Conservation (phyloP, 2,329 filamentous ascomycete genomes). For the Acrodontium crateriforme region DNA sequence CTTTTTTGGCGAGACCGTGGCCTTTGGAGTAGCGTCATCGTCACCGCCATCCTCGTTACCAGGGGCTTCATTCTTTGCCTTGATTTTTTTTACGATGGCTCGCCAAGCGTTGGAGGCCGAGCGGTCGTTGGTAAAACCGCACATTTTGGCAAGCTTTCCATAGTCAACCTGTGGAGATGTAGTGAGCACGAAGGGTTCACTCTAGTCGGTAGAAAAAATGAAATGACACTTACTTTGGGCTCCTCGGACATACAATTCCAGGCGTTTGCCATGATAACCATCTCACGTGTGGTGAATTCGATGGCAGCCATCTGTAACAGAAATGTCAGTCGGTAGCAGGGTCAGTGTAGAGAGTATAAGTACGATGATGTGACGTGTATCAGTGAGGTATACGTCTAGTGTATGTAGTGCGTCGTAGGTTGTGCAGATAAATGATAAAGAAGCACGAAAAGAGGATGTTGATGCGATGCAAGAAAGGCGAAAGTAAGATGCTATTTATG, state of each 20-base stretch:
- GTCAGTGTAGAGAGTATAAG: neutral
- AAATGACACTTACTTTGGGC: slow-evolving; percentile 9
- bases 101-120: slow-evolving; percentile 21
- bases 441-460: no score
- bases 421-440: no score
- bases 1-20: slow-evolving; percentile 12
- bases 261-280: slow-evolving; percentile 9
- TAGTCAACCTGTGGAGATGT: slow-evolving; percentile 11
- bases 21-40: slow-evolving; percentile 6
- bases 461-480: no score
- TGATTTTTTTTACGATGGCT: slow-evolving; percentile 21
- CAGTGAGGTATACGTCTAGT: no score
- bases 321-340: neutral
- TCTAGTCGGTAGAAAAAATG: neutral
- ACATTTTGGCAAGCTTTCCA: slow-evolving; percentile 12
- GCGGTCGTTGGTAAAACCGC: slow-evolving; percentile 13
- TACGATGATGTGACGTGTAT: neutral
- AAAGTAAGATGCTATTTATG: no score
- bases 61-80: slow-evolving; percentile 4
- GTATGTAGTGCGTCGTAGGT: no score
- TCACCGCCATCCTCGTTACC: slow-evolving; percentile 1
- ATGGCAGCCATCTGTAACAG: slow-evolving; percentile 2
- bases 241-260: slow-evolving; percentile 11
- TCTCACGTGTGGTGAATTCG: slow-evolving; percentile 11
- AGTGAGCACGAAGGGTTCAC: neutral